Evolutionary conservation across 2,329 filamentous ascomycete species (phyloP), one percentile per base, ranked within the genome.

Genomic region (Teratosphaeria destructans): DNA sequence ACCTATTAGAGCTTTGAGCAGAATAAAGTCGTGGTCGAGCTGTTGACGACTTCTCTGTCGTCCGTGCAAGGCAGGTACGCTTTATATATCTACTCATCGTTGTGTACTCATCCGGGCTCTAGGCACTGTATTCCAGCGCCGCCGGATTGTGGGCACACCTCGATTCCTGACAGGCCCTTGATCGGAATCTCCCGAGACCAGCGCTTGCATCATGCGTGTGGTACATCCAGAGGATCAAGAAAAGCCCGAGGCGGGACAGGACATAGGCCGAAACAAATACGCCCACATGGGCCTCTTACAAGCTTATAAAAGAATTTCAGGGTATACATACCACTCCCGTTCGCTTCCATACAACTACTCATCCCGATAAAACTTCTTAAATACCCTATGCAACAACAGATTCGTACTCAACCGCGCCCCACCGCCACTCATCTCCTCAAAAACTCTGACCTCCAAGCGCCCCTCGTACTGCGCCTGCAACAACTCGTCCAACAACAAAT

Each of bases 401-500:
- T 99, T 99, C 70, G 99, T 94, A 74, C 97, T 97, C 70, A 99
- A 82, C 75, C 88, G 87, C 71, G 96, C 81, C 64, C 73, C 71
- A 0, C 65, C 75, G 69, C 54, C 67, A 59, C 60, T 35, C 3
- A 72, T 73, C 59, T 82, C 83, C 72, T 95, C 90, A 70, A 99
- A 99, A 62, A 97, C 80, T 70, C 90, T 91, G 84, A 97, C 92
- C 74, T 95, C 96, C 76, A 96, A 91, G 68, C 91, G 89, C 66
- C 94, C 91, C 75, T 97, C 94, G 73, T 96, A 99, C 76, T 99
- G 95, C 57, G 94, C 93, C 76, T 96, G 91, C 69, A 99, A 79
- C 64, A 99, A 79, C 69, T 96, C 93, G 72, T 99, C 94, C 69
- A 99, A 87, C 34, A 92, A 86, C 52, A 99, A 84, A 66, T 90